Evolutionary conservation across 2,329 filamentous ascomycete genomes (phyloP), one percentile per base, ranked within the genome.

Genomic region (Alternaria brassicicola): DNA sequence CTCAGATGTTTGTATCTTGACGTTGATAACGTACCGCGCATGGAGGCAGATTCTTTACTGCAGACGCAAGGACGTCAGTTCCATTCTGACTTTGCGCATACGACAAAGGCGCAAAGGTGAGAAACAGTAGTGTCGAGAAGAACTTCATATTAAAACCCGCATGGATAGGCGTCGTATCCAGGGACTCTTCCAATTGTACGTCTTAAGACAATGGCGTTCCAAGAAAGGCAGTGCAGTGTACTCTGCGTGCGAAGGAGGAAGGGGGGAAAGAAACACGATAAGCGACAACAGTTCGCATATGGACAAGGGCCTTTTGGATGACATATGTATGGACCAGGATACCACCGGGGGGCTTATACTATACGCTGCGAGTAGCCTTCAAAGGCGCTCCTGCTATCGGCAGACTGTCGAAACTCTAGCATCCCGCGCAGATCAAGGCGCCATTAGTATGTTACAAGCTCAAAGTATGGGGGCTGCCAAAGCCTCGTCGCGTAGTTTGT

Each of bases 41-140:
- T 31, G 56, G 53, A 39, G 60, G 57, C 28, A 62, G 46, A 5
- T 60, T 41, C 42, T 56, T 54, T 4, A 62, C 47, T 2, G 60
- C 60, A 21, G 35, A 31, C n/a, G 47, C 30, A 10, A 62, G 43
- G 6, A 62, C 42, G 31, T 62, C 59, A 31, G 49, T 28, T 12
- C 59, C 56, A 28, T 30, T 50, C 35, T 55, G 46, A 45, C 46
- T 62, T 36, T 62, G 56, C 17, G 59, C 59, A 41, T 15, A 56
- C 2, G 56, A 48, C 4, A 56, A 3, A 19, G 38, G 33, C 43
- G 56, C 59, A 43, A 54, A 43, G 31, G 38, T 45, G 1, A 50
- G 21, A n/a, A 42, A 35, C 38, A 54, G 23, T 3, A 52, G 5
- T 39, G 52, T 52, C 19, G 43, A 10, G 13, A 62, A 35, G 21